Conservation (phyloP, 176 grass and related monocot genomes). For the Alloteropsis semialata region DNA sequence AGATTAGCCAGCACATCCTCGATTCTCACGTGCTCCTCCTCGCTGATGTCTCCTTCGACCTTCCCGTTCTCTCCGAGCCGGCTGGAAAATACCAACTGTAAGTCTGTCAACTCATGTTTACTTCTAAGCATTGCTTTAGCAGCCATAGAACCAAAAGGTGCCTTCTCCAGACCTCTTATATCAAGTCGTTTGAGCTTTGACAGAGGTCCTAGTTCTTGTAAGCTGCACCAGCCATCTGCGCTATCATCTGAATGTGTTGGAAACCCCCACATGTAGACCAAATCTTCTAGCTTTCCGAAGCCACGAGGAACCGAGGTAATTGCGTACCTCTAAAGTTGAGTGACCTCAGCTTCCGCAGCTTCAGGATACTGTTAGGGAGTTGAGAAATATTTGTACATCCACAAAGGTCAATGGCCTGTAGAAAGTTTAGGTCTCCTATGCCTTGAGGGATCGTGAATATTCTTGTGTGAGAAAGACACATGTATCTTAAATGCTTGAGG, state of each 20-base stretch:
- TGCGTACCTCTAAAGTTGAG: background rate
- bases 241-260: background rate
- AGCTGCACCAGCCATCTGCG: background rate
- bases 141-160: conserved; percentile 1
- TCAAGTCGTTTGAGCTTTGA: background rate
- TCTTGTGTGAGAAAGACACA: background rate
- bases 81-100: background rate
- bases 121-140: conserved; percentile 10
- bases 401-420: background rate
- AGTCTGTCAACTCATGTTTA: background rate
- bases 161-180: conserved; percentile 10
- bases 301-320: conserved; percentile 22
- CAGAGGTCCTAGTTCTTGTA: conserved; percentile 21
- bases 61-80: background rate
- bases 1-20: conserved; percentile 13
- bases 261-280: background rate
- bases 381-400: background rate
- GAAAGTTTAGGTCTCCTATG: conserved; percentile 22
- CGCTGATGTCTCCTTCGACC: background rate
- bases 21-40: background rate
- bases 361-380: conserved; percentile 7
- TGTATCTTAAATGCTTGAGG: conserved; percentile 27
- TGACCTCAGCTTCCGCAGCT: conserved; percentile 10
- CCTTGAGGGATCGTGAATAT: background rate
- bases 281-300: conserved; percentile 7